Base-by-base conservation (phyloP, 2,329 filamentous ascomycete species). In the Fusarium longipes region DNA sequence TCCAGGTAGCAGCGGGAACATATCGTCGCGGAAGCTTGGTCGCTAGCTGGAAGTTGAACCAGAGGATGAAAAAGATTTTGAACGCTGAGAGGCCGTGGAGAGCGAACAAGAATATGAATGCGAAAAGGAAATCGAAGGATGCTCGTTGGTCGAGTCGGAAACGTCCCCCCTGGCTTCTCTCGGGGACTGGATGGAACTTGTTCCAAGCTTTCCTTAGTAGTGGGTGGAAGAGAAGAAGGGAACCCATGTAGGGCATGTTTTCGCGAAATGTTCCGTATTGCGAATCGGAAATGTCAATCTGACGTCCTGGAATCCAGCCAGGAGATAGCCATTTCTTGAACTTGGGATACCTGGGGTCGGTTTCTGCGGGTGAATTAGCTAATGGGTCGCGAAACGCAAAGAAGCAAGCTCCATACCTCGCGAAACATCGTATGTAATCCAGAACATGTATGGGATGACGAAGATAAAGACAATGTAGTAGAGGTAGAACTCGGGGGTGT, bases 291-390 rank as follows among this genome's bases (percentile, higher is more conserved):
- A 93, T 89, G 80, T 99, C 96, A 65, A 98, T 93, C 84, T 93
- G 93, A 60, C 95, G 91, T 25, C 95, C 95, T 9, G 91, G 91
- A 57, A 99, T 91, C 96, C 96, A 99, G 70, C 96, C 96, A 10
- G 89, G 84, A 3, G 88, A 89, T 17, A 99, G 86, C 36, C 90
- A 82, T 61, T 83, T 82, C 63, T 90, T 85, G 75, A 90, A 97
- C 70, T 90, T 91, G 59, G 84, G 77, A 76, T 96, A 99, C 70
- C 91, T 89, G 7, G 93, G 92, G 76, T 97, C 91, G 33, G 89
- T 89, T 61, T 90, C 93, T 97, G 58, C 39, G 47, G 32, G 12
- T 12, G n/a, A 24, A 52, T 77, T 62, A 75, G 69, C 14, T 36
- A 14, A 4, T 33, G 20, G 3, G 29, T 11, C 18, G 12, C 5